Evolutionary conservation across 805 yeast species (phyloP).

Genomic region (Barnettozyma populi): DNA sequence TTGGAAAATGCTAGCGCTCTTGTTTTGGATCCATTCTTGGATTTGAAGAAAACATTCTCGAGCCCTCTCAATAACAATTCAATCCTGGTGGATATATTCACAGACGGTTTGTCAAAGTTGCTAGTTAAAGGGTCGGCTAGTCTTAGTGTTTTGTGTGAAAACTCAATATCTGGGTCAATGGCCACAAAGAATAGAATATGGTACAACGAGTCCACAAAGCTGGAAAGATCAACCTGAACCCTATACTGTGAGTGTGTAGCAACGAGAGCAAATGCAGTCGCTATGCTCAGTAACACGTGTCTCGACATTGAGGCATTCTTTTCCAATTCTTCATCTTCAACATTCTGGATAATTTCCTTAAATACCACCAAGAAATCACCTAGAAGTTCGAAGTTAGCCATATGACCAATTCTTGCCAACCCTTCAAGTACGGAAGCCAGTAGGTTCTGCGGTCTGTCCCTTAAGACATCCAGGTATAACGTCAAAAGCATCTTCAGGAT

Average conservation of each 20-base stretch:
- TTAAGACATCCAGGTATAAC: conserved; percentile 72
- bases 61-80: conserved; percentile 74
- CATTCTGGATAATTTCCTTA: conserved; percentile 66
- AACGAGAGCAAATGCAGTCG: conserved; percentile 83
- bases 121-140: conserved; percentile 68
- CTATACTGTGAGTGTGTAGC: conserved; percentile 68
- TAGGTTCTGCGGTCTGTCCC: conserved; percentile 53
- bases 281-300: conserved; percentile 74
- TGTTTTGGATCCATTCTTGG: conserved; percentile 57
- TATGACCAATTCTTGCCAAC: conserved; percentile 80
- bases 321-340: conserved; percentile 39
- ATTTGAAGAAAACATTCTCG: conserved; percentile 75
- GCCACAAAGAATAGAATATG: conserved; percentile 60
- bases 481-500: conserved; percentile 68
- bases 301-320: conserved; percentile 42
- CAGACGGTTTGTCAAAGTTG: conserved; percentile 54
- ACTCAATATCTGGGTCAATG: conserved; percentile 78
- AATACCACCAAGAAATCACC: conserved; percentile 91
- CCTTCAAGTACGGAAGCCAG: conserved; percentile 92
- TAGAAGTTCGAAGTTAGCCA: conserved; percentile 86
- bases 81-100: conserved; percentile 83
- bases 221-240: conserved; percentile 74
- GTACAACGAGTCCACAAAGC: conserved; percentile 74
- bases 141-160: conserved; percentile 74
- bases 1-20: conserved; percentile 82